phyloP scores from a whole-genome alignment of 305 asterid species.

The Nicotiana rustica region DNA sequence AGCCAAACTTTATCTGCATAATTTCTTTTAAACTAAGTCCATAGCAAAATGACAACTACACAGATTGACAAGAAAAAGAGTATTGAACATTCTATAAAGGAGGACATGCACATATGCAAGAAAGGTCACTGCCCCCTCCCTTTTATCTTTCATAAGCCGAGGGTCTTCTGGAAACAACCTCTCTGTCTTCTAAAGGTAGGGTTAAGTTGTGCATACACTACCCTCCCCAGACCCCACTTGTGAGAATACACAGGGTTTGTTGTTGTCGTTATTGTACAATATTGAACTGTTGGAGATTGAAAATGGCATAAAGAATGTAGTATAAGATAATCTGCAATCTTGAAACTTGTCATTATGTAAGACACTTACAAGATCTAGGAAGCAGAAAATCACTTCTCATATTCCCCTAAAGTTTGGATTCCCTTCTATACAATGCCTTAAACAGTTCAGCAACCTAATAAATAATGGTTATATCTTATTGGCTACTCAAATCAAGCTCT shows the following conservation, averaged over 20 bases:
- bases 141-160: too few species aligned
- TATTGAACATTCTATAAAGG: slow-evolving; percentile 8
- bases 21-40: neutral
- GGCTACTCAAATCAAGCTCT: slow-evolving; percentile 18
- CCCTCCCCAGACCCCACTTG: too few species aligned
- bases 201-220: too few species aligned
- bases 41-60: slow-evolving; percentile 19
- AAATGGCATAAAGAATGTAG: neutral
- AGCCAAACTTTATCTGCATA: slow-evolving; percentile 82
- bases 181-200: too few species aligned
- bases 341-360: neutral
- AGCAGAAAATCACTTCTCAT: neutral
- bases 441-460: slow-evolving; percentile 18
- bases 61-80: neutral
- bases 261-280: neutral
- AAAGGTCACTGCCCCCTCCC: neutral
- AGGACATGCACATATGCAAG: neutral
- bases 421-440: neutral
- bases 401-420: neutral
- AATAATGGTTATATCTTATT: neutral
- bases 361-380: neutral
- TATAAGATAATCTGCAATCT: neutral
- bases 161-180: too few species aligned
- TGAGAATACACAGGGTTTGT: too few species aligned
- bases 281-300: neutral